A percentile compares a stretch with the other conserved stretches of the same genome.
These are phyloP conservation scores for Pistacia atlantica DNA, from an alignment of 345 rosid species.

Conservation along the genomic window DNA sequence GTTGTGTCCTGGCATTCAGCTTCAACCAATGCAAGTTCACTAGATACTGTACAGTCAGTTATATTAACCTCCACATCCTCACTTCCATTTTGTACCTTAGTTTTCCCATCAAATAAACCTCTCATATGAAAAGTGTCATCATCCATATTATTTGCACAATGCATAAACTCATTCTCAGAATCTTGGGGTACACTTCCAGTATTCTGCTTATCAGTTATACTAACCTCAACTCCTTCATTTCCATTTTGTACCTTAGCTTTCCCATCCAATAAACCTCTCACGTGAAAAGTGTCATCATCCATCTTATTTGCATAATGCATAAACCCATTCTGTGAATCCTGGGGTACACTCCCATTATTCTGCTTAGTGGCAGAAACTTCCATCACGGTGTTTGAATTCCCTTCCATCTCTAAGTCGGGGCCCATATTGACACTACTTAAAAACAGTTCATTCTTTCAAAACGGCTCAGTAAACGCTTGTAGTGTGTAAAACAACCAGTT, in stretches of 20 bases:
- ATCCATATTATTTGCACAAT: conserved; percentile 43
- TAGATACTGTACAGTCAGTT: conserved; percentile 29
- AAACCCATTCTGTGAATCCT: conserved; percentile 32
- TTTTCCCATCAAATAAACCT: conserved; percentile 22
- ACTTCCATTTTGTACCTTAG: conserved; percentile 8
- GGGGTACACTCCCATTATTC: conserved; percentile 20
- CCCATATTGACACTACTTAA: conserved; percentile 27
- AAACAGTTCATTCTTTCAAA: conserved; percentile 13
- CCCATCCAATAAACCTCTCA: conserved; percentile 28
- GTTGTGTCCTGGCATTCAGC: conserved; percentile 46
- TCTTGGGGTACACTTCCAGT: conserved; percentile 23
- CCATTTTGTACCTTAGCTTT: conserved; percentile 9
- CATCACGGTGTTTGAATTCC: not conserved
- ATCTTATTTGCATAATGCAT: conserved; percentile 41
- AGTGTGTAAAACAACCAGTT: not conserved
- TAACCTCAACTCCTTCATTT: conserved; percentile 46
- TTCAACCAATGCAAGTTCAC: conserved; percentile 18
- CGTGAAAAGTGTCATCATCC: conserved; percentile 39
- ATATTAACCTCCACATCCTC: conserved; percentile 59
- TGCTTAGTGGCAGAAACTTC: conserved; percentile 22
- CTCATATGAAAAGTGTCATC: conserved; percentile 35
- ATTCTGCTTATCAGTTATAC: conserved; percentile 26
- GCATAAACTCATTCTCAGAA: conserved; percentile 34
- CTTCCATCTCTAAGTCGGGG: conserved; percentile 42
- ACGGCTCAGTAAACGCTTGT: not conserved